Base-by-base conservation (phyloP, 345 rosid species). In the Eucalyptus viminalis region DNA sequence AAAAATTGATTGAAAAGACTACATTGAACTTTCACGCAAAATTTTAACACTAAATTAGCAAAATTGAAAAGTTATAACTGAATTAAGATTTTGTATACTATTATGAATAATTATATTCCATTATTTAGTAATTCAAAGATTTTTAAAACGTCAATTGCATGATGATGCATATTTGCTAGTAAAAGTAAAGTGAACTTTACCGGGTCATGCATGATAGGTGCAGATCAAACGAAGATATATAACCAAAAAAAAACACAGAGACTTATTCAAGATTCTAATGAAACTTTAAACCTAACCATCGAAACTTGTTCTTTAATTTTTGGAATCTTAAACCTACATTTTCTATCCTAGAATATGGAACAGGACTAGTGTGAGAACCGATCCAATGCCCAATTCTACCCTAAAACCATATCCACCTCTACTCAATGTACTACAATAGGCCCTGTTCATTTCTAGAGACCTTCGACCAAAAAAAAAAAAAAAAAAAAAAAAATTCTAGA, bases 351-450 rank as follows among this genome's bases (percentile, higher is more conserved):
- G 29, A 56, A 54, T 54, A 53, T 17, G 10, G 10, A 53, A 53
- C 1, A 19, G 9, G 2, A 51, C 4, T 7, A 6, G 22, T 8
- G 24, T 8, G 24, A 54, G 62, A 56, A 56, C 1, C 13, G 0
- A 25, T 9, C 27, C 6, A 24, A 24, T 56, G 25, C 62, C 12
- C 12, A 24, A 56, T 56, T 56, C 62, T 56, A 56, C 12, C 62
- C 12, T 22, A 56, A 21, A 56, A 22, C 11, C 11, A 9, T 22
- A 21, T 24, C 2, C 3, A 22, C 29, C 62, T 9, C 62, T 27
- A 12, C 67, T n/a, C 76, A n/a, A 65, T 65, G 76, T n/a, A n/a
- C 37, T n/a, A 60, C 9, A 31, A 9, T 16, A 17, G 7, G 80
- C 24, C 24, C 1, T 14, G 8, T n/a, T 65, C 76, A n/a, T 65